phyloP scores from a whole-genome alignment of 2,329 filamentous ascomycete species.

The Xylariales sp. region DNA sequence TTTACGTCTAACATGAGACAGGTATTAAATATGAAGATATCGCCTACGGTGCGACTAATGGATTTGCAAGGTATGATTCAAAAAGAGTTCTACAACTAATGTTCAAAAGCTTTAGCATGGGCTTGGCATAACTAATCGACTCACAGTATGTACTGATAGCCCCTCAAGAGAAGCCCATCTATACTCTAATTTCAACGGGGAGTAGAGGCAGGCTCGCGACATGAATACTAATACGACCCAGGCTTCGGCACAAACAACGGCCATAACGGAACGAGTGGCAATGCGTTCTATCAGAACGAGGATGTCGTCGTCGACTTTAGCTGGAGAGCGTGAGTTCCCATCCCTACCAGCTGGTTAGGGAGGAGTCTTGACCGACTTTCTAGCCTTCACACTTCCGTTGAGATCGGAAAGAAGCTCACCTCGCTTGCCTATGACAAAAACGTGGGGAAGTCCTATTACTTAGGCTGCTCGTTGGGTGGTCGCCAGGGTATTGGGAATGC shows the following conservation, averaged over 20 bases:
- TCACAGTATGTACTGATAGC: slow-evolving; percentile 23
- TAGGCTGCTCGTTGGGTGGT: slow-evolving; percentile 70
- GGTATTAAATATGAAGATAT: slow-evolving; percentile 58
- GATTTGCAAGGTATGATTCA: slow-evolving; percentile 52
- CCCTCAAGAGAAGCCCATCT: not conserved
- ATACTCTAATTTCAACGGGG: not conserved
- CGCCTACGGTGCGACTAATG: slow-evolving; percentile 55
- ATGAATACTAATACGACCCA: slow-evolving; percentile 5
- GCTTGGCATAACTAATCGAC: slow-evolving; percentile 1
- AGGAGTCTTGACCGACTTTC: slow-evolving; percentile 21
- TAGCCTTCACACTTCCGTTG: slow-evolving; percentile 60
- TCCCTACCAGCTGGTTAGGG: slow-evolving; percentile 39
- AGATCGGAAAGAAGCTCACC: slow-evolving; percentile 60
- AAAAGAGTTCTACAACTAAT: not conserved
- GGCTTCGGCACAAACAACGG: slow-evolving; percentile 62
- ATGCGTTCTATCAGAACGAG: slow-evolving; percentile 51
- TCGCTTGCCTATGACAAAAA: slow-evolving; percentile 58
- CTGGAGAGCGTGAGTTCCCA: slow-evolving; percentile 42
- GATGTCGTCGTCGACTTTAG: slow-evolving; percentile 54
- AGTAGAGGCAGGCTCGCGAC: not conserved
- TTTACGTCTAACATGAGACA: slow-evolving; percentile 12
- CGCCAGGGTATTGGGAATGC: slow-evolving; percentile 67
- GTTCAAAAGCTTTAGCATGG: not conserved
- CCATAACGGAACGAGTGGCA: slow-evolving; percentile 56
- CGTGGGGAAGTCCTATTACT: slow-evolving; percentile 62